Evolutionary conservation across 2,329 filamentous ascomycete species (phyloP).

Genomic region (Dothistroma pini): DNA sequence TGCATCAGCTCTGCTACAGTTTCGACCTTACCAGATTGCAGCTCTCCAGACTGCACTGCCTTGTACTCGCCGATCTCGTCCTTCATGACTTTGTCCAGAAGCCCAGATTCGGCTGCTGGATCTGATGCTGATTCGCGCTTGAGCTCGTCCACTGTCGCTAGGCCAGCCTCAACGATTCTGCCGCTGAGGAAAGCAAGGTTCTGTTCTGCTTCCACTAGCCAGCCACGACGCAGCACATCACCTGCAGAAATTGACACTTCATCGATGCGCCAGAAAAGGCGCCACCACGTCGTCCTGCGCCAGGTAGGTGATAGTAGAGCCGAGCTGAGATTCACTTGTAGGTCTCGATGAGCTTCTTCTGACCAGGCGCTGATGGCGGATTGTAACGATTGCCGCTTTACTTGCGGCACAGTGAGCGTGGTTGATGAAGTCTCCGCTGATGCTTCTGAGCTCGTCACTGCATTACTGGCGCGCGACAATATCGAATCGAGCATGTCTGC

Average conservation of each 20-base stretch:
- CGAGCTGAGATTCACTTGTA: slow-evolving; percentile 72
- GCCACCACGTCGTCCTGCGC: slow-evolving; percentile 86
- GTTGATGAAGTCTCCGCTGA: slow-evolving; percentile 31
- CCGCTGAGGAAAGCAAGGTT: slow-evolving; percentile 81
- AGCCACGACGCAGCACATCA: slow-evolving; percentile 72
- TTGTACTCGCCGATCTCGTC: slow-evolving; percentile 17
- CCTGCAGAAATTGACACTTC: slow-evolving; percentile 81
- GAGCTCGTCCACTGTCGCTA: slow-evolving; percentile 35
- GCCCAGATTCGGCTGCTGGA: slow-evolving; percentile 2
- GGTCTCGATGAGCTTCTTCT: slow-evolving; percentile 73
- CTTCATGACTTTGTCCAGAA: slow-evolving; percentile 10
- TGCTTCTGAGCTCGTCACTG: slow-evolving; percentile 51
- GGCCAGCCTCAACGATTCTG: slow-evolving; percentile 63
- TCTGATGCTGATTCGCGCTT: slow-evolving; percentile 15
- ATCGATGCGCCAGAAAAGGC: slow-evolving; percentile 90
- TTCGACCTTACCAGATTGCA: slow-evolving; percentile 13
- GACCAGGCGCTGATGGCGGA: slow-evolving; percentile 67
- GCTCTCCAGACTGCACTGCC: slow-evolving; percentile 4
- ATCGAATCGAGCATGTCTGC: slow-evolving; percentile 64
- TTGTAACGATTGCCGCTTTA: slow-evolving; percentile 51
- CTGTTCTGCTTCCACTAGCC: slow-evolving; percentile 74
- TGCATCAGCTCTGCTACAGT: slow-evolving; percentile 32
- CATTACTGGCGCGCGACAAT: slow-evolving; percentile 52
- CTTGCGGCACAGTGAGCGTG: slow-evolving; percentile 40
- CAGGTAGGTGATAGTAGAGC: slow-evolving; percentile 74